Evolutionary conservation across 2,329 filamentous ascomycete genomes (phyloP), one percentile per base, ranked within the genome.

Genomic region (Trichoderma harzianum): DNA sequence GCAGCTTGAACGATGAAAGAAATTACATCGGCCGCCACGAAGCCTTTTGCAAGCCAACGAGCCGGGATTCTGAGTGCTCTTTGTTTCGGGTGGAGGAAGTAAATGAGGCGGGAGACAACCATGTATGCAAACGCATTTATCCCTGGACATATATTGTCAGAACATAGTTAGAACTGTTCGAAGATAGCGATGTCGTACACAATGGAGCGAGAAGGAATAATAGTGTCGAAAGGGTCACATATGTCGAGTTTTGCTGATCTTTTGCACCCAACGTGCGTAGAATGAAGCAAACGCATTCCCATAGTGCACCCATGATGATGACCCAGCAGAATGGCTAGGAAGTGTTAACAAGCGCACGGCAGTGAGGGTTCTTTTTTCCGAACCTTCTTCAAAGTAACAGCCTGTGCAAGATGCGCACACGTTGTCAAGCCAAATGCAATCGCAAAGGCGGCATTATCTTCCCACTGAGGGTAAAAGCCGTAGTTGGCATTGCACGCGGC

Each of bases 21-120:
- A 39, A 83, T 47, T n/a, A 86, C 74, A 73, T 86, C 85, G 39
- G 85, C 78, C 78, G 82, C 82, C 10, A 87, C 84, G 63, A 87
- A 87, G 47, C 83, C 76, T 55, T 81, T 80, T 16, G 84, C 83
- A 71, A 87, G 79, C 21, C 78, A 78, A 30, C 77, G 76, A 21
- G 80, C 79, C 34, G 77, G 80, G 60, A 83, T 75, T 11, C 80
- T 78, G 43, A 80, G 76, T 24, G 84, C 78, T 32, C 76, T 79
- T 73, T 80, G 79, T 11, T 80, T 78, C 1, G 83, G 82, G 28
- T 83, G 77, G 71, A 78, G 78, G 70, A 80, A 82, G 74, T 81
- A 80, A 6, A 84, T 76, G 73, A 83, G 78, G 36, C 82, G 79
- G 1, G 83, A 80, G 51, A 84, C 79, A 3, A 80, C 80, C 83